These are phyloP conservation scores for Boletus sp. DNA, from an alignment of 768 basidiomycete genomes.

Conservation along the genomic window DNA sequence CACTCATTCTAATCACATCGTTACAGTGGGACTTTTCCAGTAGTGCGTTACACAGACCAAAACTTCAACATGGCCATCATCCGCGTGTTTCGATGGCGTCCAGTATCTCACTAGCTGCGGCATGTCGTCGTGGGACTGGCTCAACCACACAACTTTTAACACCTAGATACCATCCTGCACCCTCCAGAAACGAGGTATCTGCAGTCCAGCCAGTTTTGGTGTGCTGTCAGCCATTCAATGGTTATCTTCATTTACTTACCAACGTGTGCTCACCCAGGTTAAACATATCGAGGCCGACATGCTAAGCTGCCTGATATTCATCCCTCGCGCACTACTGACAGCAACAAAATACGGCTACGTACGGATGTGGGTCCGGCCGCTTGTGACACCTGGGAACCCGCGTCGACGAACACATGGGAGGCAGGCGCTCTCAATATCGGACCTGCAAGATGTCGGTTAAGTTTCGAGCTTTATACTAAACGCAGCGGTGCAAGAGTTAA, in stretches of 20 bases:
- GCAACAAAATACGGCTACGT: conserved; percentile 74
- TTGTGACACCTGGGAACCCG: conserved; percentile 37
- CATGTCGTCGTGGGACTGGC: conserved; percentile 55
- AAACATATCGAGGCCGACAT: conserved; percentile 82
- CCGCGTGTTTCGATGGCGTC: conserved; percentile 79
- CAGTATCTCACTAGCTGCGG: conserved; percentile 66
- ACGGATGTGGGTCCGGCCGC: conserved; percentile 81
- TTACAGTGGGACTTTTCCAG: conserved; percentile 91
- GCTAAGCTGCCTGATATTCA: conserved; percentile 68
- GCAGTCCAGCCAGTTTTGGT: conserved; percentile 89
- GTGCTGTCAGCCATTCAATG: conserved; percentile 26
- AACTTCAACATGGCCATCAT: conserved; percentile 66
- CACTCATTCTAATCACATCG: not conserved
- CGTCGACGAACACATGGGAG: conserved; percentile 30
- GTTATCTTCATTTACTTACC: not conserved
- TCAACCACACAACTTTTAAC: conserved; percentile 55
- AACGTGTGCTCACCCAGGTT: conserved; percentile 41
- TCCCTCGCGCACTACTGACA: conserved; percentile 76
- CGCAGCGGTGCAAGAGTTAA: conserved; percentile 1
- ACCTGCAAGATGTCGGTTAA: conserved; percentile 28
- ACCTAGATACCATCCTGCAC: conserved; percentile 78
- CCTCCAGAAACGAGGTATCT: conserved; percentile 86
- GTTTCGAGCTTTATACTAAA: not conserved
- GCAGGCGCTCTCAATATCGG: conserved; percentile 30
- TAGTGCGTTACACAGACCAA: conserved; percentile 85